Percentiles rank a stretch among this genome's conserved stretches.
Evolutionary conservation across 2,329 filamentous ascomycete genomes (phyloP).

Genomic region (Neopestalotiopsis clavispora): DNA sequence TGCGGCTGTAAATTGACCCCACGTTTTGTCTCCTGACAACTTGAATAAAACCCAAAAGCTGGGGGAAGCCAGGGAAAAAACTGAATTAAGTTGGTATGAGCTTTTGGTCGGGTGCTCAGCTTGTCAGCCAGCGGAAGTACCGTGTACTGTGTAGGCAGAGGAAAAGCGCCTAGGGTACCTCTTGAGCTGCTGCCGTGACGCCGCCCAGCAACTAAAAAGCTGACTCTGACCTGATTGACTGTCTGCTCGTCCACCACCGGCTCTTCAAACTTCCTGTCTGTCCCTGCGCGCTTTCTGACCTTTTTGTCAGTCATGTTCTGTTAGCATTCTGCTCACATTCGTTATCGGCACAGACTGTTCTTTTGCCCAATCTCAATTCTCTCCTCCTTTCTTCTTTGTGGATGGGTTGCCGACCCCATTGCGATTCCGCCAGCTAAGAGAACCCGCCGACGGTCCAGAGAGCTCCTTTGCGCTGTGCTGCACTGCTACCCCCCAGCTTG

Average conservation of each 20-base stretch:
- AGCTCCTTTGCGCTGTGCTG: background rate
- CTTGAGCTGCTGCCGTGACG: background rate
- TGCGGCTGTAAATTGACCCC: constrained; percentile 2
- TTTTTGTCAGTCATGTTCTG: constrained; percentile 1
- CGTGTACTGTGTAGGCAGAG: background rate
- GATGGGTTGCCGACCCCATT: constrained; percentile 19
- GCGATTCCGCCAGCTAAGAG: constrained; percentile 24
- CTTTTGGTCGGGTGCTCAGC: background rate
- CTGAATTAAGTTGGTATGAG: constrained; percentile 5
- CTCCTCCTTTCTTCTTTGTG: background rate
- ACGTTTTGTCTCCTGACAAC: constrained; percentile 10
- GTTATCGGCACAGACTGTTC: constrained; percentile 1
- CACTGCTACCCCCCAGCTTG: constrained; percentile 26
- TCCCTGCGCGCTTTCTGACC: constrained; percentile 4
- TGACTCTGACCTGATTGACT: constrained; percentile 2
- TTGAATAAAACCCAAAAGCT: background rate
- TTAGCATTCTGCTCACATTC: constrained; percentile 8
- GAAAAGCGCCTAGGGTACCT: background rate
- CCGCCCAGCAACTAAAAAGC: constrained; percentile 7
- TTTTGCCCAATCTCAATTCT: background rate
- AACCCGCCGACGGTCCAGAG: constrained; percentile 7
- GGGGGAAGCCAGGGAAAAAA: background rate
- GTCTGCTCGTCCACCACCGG: background rate
- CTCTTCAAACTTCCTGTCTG: background rate
- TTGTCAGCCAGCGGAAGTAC: background rate